Evolutionary conservation across 306 rosid species (phyloP).

Genomic region (Cucumis cinereus): DNA sequence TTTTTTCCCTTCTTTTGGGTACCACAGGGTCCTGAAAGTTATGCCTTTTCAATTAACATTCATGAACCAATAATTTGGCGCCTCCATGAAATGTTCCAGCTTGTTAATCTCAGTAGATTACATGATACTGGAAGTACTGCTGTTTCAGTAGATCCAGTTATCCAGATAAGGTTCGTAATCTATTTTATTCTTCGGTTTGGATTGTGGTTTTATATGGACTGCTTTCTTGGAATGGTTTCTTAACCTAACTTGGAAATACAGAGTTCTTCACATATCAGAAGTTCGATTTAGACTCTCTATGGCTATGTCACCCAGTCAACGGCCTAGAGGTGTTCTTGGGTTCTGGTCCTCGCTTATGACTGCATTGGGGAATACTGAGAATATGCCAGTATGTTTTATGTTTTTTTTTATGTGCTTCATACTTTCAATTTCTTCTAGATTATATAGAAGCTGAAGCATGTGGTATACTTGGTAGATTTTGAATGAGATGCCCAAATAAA

Average conservation of each 20-base stretch:
- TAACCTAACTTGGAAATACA: constrained; percentile 34
- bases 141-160: constrained; percentile 81
- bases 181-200: background rate
- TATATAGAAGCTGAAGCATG: background rate
- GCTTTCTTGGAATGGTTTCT: constrained; percentile 8
- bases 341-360: constrained; percentile 99
- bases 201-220: constrained; percentile 6
- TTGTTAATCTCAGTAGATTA: constrained; percentile 67
- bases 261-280: constrained; percentile 77
- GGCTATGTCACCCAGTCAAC: constrained; percentile 92
- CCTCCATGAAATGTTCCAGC: constrained; percentile 91
- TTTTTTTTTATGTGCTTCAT: constrained; percentile 4
- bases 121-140: constrained; percentile 69
- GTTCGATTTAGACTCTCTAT: constrained; percentile 80
- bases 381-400: constrained; percentile 72
- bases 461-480: background rate
- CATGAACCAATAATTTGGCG: constrained; percentile 98
- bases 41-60: constrained; percentile 70
- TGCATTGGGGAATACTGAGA: constrained; percentile 93
- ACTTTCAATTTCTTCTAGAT: background rate
- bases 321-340: constrained; percentile 93
- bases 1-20: constrained; percentile 2
- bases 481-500: background rate
- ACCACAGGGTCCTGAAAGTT: constrained; percentile 73
- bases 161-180: constrained; percentile 67